A percentile compares a stretch with the other conserved stretches of the same genome.
Conservation (phyloP, 305 asterid species). For the Nicotiana rustica region DNA sequence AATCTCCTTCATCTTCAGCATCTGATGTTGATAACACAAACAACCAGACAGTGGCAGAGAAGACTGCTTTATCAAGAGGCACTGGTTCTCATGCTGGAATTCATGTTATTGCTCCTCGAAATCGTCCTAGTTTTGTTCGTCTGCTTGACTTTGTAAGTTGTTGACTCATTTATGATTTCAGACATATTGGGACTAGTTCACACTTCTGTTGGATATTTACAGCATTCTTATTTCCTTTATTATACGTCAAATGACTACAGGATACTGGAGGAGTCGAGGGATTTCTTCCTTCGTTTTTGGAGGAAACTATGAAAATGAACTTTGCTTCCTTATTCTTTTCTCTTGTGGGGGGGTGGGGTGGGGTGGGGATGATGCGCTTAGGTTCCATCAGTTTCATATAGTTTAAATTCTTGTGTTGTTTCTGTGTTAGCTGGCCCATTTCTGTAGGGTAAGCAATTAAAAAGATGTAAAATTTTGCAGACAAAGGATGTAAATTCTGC, state of each 20-base stretch:
- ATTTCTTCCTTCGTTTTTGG: conserved; percentile 16
- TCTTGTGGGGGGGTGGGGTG: no score
- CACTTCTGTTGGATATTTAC: neutral
- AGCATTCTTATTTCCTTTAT: neutral
- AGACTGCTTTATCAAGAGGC: conserved; percentile 65
- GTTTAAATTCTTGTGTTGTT: conserved; percentile 7
- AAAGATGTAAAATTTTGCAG: conserved; percentile 50
- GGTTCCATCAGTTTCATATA: neutral
- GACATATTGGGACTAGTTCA: conserved; percentile 13
- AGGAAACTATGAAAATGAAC: neutral
- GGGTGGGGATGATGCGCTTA: neutral
- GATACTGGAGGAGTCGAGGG: neutral
- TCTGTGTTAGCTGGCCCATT: conserved; percentile 28
- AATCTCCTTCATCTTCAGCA: conserved; percentile 97
- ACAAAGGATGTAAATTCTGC: conserved; percentile 74
- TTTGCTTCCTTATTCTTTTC: neutral
- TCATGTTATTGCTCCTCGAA: conserved; percentile 67
- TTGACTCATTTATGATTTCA: conserved; percentile 30
- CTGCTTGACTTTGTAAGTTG: conserved; percentile 91
- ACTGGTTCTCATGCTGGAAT: conserved; percentile 62
- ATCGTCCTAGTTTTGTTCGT: conserved; percentile 65
- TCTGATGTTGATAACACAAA: conserved; percentile 93
- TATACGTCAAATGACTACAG: neutral
- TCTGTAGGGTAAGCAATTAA: conserved; percentile 37
- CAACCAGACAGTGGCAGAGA: conserved; percentile 67